Base-by-base conservation (phyloP, 345 rosid genomes). In the Eutrema yunnanense region DNA sequence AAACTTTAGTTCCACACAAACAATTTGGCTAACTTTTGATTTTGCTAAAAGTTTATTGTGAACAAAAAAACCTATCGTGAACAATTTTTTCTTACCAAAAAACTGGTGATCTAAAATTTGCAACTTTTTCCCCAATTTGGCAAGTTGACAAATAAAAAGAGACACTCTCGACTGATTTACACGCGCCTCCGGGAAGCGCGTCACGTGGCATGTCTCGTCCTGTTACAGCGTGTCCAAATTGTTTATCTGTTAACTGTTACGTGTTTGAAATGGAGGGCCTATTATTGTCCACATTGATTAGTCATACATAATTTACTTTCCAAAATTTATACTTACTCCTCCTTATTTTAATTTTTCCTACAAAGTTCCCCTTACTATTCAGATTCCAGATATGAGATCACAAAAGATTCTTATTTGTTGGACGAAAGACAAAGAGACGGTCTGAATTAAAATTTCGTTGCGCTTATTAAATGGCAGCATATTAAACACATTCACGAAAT, bases 141-240 rank as follows among this genome's bases (percentile, higher is more conserved):
- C 75, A 70, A 76, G 27, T 70, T 63, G 72, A 64, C 40, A 53
- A 22, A 9, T 0, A 5, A 13, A 42, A 8, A 42, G 7, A 44
- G 11, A 71, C 36, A 29, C n/a, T 9, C 1, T 49, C 57, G 50
- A 49, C 10, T 71, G 48, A 27, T 14, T 1, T 0, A 36, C 72
- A 77, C 80, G 80, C 76, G 72, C 76, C 19, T 22, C 6, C 3
- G 0, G 0, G 5, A 13, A 70, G 80, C 75, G 79, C 75, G 80
- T 76, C 36, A 70, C 80, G 71, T 76, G 71, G 54, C 70, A 69
- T 69, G 62, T 69, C 65, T 61, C 37, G 1, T 46, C 27, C 55
- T 76, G 9, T 69, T 76, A 69, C 79, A 76, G 79, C 71, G 75
- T 69, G 69, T 69, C 79, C 63, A 76, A 76, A 69, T 69, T 54